Evolutionary conservation across 2,329 filamentous ascomycete species (phyloP).

Genomic region (Metarhizium sp.): DNA sequence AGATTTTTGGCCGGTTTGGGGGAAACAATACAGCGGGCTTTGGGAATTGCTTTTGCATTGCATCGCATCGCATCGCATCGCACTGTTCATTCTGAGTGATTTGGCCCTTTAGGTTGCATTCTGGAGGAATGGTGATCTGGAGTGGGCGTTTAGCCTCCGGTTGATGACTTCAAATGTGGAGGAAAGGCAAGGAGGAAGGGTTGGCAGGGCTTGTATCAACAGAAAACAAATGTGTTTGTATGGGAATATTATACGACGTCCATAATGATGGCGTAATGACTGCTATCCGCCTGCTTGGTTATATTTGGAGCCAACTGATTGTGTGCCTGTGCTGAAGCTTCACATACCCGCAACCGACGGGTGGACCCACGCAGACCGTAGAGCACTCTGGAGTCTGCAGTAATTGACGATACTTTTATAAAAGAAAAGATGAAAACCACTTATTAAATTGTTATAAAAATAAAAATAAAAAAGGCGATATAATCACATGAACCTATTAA

Average conservation of each 20-base stretch:
- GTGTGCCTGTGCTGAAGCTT: too few relatives aligned
- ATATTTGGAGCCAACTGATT: background rate
- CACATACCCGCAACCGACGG: too few relatives aligned
- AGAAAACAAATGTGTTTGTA: conserved; percentile 1
- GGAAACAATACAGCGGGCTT: conserved; percentile 13
- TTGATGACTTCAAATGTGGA: background rate
- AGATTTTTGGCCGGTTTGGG: conserved; percentile 15
- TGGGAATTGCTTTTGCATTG: conserved; percentile 7
- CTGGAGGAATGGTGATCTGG: background rate
- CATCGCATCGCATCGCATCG: conserved; percentile 13
- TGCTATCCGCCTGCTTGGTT: background rate
- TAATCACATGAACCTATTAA: too few relatives aligned
- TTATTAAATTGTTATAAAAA: too few relatives aligned
- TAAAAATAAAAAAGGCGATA: too few relatives aligned
- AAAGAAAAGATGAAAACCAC: too few relatives aligned
- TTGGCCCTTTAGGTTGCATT: conserved; percentile 1
- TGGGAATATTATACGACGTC: conserved; percentile 1
- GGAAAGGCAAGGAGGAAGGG: background rate
- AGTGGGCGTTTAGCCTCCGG: background rate
- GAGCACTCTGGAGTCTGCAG: too few relatives aligned
- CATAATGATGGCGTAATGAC: background rate
- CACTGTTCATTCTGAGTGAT: conserved; percentile 9
- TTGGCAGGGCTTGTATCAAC: conserved; percentile 2
- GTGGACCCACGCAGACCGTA: too few relatives aligned
- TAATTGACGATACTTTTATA: too few relatives aligned